Conservation (phyloP, 108 stramenopile genomes). For the Conticribra guillardii region DNA sequence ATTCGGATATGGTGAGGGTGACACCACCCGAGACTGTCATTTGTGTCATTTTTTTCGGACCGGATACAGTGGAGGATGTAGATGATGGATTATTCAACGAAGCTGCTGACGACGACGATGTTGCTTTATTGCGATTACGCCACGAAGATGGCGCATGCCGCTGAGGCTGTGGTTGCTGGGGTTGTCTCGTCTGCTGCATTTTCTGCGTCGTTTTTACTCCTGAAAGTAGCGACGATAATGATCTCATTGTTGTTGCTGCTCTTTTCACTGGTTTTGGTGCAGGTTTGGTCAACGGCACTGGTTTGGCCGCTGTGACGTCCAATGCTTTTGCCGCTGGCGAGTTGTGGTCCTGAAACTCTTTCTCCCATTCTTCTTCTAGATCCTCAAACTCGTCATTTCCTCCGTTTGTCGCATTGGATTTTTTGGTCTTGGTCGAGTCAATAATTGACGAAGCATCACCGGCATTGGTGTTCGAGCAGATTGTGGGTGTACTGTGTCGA, state of each 20-base stretch:
- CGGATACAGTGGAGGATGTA: constrained; percentile 5
- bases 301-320: background rate
- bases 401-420: too few species aligned
- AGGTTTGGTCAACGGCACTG: too few species aligned
- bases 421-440: too few species aligned
- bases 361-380: too few species aligned
- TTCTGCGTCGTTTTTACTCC: constrained; percentile 40
- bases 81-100: background rate
- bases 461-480: too few species aligned
- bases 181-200: constrained; percentile 24
- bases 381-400: too few species aligned
- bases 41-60: constrained; percentile 55
- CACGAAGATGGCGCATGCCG: constrained; percentile 3
- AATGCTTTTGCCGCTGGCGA: too few species aligned
- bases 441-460: too few species aligned
- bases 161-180: background rate
- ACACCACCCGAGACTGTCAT: constrained; percentile 80
- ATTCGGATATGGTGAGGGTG: constrained; percentile 69
- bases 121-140: too few species aligned
- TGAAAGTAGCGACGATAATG: constrained; percentile 41
- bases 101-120: background rate
- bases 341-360: too few species aligned
- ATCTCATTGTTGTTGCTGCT: constrained; percentile 23
- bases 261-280: background rate
- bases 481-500: too few species aligned